Base-by-base conservation (phyloP, 208 protist species). In the Leishmania martiniquensis region DNA sequence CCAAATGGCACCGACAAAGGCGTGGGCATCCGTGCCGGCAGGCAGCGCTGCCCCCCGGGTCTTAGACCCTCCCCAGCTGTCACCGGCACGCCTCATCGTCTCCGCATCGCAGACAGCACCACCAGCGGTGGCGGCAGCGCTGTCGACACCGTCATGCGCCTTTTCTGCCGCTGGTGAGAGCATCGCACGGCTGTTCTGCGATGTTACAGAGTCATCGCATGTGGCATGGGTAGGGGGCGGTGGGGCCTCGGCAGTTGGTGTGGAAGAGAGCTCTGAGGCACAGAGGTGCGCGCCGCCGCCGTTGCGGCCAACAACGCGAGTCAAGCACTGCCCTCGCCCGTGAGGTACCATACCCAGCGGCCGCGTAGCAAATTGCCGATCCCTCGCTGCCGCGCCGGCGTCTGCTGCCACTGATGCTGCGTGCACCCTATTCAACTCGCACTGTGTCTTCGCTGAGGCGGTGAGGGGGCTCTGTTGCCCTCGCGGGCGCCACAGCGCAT, bases 281-380 rank as follows among this genome's bases (percentile, higher is more conserved):
- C 69, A 74, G 32, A 74, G 69, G 69, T 74, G 45, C 32, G 69
- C 68, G 15, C 68, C 52, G 37, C 69, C 49, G 29, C 69, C 49
- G 9, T 49, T 47, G 63, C 10, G 25, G 37, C 39, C 22, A 22
- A 49, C 1, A 51, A 32, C 42, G 6, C 63, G 63, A 69, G 63
- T 13, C 25, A 13, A 32, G 42, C 42, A 47, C 39, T 9, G 63
- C 42, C 63, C 39, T 45, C 49, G 34, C 42, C 45, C 9, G 10
- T 15, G 37, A 47, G 42, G 25, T 69, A 5, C 12, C 63, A 22
- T 29, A 4, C 6, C 37, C 63, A 45, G 25, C 63, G 63, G 63
- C 17, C 42, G 22, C 39, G n/a, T 4, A 49, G 20, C 25, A 22
- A 22, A 69, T 69, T 10, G 37, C 32, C 22, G 63, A 47, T 32